A percentile compares a stretch with the other conserved stretches of the same genome.
Conservation (phyloP, 139 green algal genomes). For the Coelastrella sp. region DNA sequence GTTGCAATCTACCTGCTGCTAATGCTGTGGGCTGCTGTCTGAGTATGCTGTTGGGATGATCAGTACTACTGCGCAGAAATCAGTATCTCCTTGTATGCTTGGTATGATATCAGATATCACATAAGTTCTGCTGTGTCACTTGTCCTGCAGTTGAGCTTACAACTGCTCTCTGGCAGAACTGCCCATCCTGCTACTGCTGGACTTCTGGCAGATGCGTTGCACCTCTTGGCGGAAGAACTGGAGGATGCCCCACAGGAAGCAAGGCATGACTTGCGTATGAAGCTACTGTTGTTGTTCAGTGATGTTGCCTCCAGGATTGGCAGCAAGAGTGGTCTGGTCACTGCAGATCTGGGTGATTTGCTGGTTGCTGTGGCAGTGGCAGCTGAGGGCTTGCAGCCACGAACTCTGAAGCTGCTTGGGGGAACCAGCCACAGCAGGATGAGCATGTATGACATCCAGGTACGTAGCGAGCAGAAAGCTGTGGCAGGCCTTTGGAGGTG, state of each 20-base stretch:
- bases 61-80: too few relatives aligned
- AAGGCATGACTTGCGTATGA: conserved; percentile 67
- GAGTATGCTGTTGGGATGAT: too few relatives aligned
- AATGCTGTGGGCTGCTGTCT: too few relatives aligned
- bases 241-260: conserved; percentile 1
- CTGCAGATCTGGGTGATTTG: conserved; percentile 37
- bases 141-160: conserved; percentile 28
- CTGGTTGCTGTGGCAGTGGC: conserved; percentile 34
- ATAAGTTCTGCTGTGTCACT: too few relatives aligned
- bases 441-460: conserved; percentile 46
- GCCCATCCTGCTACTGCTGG: conserved; percentile 44
- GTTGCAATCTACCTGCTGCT: not conserved
- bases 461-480: not conserved
- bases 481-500: too few relatives aligned
- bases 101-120: too few relatives aligned
- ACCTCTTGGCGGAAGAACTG: conserved; percentile 54
- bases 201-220: conserved; percentile 60
- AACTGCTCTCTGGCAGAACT: conserved; percentile 14
- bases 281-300: conserved; percentile 78
- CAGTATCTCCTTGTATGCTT: too few relatives aligned
- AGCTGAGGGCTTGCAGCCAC: conserved; percentile 32
- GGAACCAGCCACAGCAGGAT: conserved; percentile 37
- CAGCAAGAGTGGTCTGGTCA: not conserved
- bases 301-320: conserved; percentile 53
- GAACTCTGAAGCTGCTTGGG: conserved; percentile 34